A percentile compares a stretch with the other conserved stretches of the same genome.
phyloP scores from a whole-genome alignment of 257 asterid genomes.

The Solanum pennellii region DNA sequence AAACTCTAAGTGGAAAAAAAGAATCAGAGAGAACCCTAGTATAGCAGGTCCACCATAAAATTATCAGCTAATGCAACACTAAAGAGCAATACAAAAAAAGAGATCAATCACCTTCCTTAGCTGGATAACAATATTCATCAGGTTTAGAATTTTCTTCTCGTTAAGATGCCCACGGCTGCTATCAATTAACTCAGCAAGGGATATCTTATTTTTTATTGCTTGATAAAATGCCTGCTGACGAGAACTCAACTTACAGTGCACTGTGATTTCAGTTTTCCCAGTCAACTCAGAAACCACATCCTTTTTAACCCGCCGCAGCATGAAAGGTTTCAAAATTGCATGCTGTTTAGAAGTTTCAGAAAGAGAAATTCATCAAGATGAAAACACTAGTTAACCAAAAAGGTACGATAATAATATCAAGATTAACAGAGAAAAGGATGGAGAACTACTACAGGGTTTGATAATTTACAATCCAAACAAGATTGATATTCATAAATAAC shows the following conservation, averaged over 20 bases:
- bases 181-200: slow-evolving; percentile 88
- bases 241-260: slow-evolving; percentile 86
- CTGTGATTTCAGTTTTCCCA: slow-evolving; percentile 80
- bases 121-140: slow-evolving; percentile 98
- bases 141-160: slow-evolving; percentile 83
- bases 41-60: not conserved
- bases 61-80: not conserved
- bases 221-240: slow-evolving; percentile 96
- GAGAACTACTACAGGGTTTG: not conserved
- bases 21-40: not conserved
- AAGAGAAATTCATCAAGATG: slow-evolving; percentile 4
- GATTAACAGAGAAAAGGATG: not conserved
- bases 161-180: slow-evolving; percentile 90
- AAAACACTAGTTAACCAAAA: not conserved
- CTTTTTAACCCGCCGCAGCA: slow-evolving; percentile 94
- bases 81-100: not conserved
- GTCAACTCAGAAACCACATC: slow-evolving; percentile 92
- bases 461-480: not conserved
- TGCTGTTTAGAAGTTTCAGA: slow-evolving; percentile 43
- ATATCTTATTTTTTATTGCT: slow-evolving; percentile 95
- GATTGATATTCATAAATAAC: not conserved
- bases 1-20: not conserved
- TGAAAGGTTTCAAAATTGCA: slow-evolving; percentile 95
- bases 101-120: slow-evolving; percentile 70
- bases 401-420: not conserved